Evolutionary conservation across 2,329 filamentous ascomycete genomes (phyloP), one percentile per base, ranked within the genome.

Genomic region (Plectosphaerella cucumerina): DNA sequence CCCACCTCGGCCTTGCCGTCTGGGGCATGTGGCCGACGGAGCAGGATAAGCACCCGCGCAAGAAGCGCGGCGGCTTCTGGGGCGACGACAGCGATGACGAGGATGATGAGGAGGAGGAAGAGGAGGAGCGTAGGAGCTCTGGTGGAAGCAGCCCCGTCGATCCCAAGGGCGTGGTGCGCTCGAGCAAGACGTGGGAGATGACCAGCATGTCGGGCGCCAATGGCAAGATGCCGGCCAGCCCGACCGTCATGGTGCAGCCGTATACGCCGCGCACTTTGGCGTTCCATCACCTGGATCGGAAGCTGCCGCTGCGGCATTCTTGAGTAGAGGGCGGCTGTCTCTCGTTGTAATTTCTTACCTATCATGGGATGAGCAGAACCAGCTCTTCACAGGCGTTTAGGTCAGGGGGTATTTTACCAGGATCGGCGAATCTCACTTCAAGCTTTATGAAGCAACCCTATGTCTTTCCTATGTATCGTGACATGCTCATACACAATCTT

Each of bases 251-350:
- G 11, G 57, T 72, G 11, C 47, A 43, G 56, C 80, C 81, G 0
- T 87, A 77, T 56, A 88, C 85, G 6, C 85, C 85, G 6, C 68
- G 86, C 56, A 88, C 86, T 15, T 76, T 81, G 64, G 86, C 85
- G 1, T 89, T 89, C 63, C 76, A 87, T 60, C 77, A 78, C 12
- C 70, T 86, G 45, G 80, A 85, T 55, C 69, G 81, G 50, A 78
- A 79, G 59, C 63, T 84, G 52, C 81, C 82, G 3, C 62, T 82
- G 45, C 71, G 78, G 48, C 58, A 65, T 31, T 10, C 26, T 31
- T 31, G 26, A 31, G 22, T 60, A 71, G 35, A 14, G 11, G 17
- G 17, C 9, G 35, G 35, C 35, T 14, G 14, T 37, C 35, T 18
- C 35, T 37, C 35, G 17, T 15, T 37, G 17, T 37, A 37, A 37